Evolutionary conservation across 805 yeast genomes (phyloP).

Genomic region (Wickerhamomyces mucosus): DNA sequence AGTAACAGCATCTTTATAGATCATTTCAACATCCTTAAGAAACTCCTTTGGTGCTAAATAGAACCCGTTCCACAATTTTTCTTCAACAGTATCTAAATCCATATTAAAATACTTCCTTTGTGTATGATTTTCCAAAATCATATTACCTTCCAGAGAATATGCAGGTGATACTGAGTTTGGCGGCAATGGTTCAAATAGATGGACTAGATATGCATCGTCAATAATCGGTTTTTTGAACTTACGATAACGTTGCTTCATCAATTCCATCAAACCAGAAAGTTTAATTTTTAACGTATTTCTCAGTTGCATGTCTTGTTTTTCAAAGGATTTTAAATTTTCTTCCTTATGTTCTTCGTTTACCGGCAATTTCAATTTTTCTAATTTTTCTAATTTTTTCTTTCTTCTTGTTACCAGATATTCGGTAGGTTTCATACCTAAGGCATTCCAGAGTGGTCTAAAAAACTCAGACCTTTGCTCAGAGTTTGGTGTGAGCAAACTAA

Average conservation of each 20-base stretch:
- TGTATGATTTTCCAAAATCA: constrained; percentile 73
- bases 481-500: constrained; percentile 35
- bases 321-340: constrained; percentile 32
- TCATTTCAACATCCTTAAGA: constrained; percentile 74
- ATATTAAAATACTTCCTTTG: constrained; percentile 73
- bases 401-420: constrained; percentile 57
- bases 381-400: constrained; percentile 21
- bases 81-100: constrained; percentile 91
- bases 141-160: constrained; percentile 50
- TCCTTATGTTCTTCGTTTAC: constrained; percentile 26
- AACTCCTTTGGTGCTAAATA: constrained; percentile 91
- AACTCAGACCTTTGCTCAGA: constrained; percentile 40
- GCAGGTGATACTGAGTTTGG: constrained; percentile 25
- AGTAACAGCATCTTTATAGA: constrained; percentile 65
- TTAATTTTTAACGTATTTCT: constrained; percentile 81
- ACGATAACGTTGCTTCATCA: constrained; percentile 78
- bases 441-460: constrained; percentile 43
- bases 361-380: constrained; percentile 29
- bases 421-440: constrained; percentile 57
- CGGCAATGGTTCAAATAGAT: constrained; percentile 60
- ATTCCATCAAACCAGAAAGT: constrained; percentile 80
- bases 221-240: constrained; percentile 85
- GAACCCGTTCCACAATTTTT: constrained; percentile 92
- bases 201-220: constrained; percentile 65
- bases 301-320: constrained; percentile 65